Conservation (phyloP, 345 rosid genomes). For the Kandelia obovata region DNA sequence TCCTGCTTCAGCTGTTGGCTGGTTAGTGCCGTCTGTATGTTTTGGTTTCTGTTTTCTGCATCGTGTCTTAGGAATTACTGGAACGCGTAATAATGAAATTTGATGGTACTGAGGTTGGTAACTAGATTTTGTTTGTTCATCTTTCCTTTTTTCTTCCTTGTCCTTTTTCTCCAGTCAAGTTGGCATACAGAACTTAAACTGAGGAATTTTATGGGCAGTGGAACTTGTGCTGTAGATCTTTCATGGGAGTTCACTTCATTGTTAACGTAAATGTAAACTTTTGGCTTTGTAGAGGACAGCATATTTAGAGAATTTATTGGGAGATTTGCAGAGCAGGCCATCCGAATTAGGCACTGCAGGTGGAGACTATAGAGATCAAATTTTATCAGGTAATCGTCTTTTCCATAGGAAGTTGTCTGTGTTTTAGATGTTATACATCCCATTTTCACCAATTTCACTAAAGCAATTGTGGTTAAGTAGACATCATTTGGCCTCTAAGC, state of each 20-base stretch:
- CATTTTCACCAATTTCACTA: neutral
- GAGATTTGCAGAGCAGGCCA: constrained; percentile 25
- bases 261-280: constrained; percentile 7
- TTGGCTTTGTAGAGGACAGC: constrained; percentile 37
- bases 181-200: neutral
- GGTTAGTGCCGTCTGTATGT: neutral
- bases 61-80: constrained; percentile 3
- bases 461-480: too few species aligned
- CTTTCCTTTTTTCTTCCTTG: too few species aligned
- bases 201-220: neutral
- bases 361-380: constrained; percentile 17
- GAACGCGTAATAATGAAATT: neutral
- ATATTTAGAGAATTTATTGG: constrained; percentile 36
- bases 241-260: constrained; percentile 3
- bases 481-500: too few species aligned
- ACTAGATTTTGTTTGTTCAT: neutral
- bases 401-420: neutral
- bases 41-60: too few species aligned
- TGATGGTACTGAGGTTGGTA: constrained; percentile 8
- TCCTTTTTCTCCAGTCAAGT: too few species aligned
- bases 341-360: constrained; percentile 15
- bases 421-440: too few species aligned
- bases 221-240: neutral
- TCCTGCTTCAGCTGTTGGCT: neutral
- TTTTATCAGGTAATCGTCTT: constrained; percentile 28